Base-by-base conservation (phyloP, 129 eudicot genomes). In the Flaveria trinervia region DNA sequence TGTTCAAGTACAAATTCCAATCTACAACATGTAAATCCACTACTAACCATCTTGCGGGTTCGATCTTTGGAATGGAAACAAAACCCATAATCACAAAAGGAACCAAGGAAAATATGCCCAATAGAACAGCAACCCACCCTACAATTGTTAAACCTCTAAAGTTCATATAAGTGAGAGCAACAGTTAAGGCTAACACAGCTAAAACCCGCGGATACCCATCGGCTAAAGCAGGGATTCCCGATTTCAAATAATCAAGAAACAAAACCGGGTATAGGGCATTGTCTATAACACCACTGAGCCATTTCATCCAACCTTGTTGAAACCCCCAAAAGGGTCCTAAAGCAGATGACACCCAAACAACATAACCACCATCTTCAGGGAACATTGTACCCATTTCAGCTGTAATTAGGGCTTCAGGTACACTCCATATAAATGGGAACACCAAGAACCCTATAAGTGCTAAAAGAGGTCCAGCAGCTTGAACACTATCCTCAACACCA, bases 371-470 rank as follows among this genome's bases (percentile, higher is more conserved):
- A 79, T 90, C 88, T 77, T 90, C 96, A 17, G 96, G 96, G 41
- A 86, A 90, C 96, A 90, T 90, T 15, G 96, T 90, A 68, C 91
- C 91, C 96, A 90, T 90, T 73, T 90, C 96, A 3, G 96, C 96
- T 0, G 96, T 90, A 50, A 90, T 90, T 74, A 90, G 18, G 5
- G 96, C 96, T 76, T 90, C 96, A 0, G 93, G 96, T 10, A 90
- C 82, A 71, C 96, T 90, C 96, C 96, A 90, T 74, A 90, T 87
- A 18, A 90, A 60, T 2, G 96, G 96, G 80, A 90, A 90, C 17
- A 84, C 80, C 15, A 90, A 41, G 43, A 90, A 90, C 43, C 96
- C 96, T 15, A 82, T 52, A 13, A 90, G 91, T 0, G 96, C 96
- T 41, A 90, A 76, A 23, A 90, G 89, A 4, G 96, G 96, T 4